Conservation (phyloP, 1,284 basidiomycete genomes). For the Malassezia restricta region DNA sequence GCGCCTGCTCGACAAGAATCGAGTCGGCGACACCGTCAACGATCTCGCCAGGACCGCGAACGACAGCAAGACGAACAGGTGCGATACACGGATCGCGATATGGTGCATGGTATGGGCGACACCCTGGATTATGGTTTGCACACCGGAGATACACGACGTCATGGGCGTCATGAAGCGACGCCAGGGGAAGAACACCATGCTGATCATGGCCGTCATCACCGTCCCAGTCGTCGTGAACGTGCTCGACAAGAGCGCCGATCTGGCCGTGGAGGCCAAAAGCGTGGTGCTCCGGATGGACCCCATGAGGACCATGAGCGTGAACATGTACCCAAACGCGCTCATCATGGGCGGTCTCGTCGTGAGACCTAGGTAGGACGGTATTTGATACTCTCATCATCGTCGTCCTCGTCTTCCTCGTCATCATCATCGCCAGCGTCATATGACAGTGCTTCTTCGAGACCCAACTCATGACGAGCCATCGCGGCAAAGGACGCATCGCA, state of each 20-base stretch:
- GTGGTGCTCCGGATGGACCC: constrained; percentile 1
- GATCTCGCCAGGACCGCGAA: not conserved
- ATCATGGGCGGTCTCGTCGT: not conserved
- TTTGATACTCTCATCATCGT: not conserved
- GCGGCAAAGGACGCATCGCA: not conserved
- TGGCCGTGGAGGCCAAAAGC: constrained; percentile 15
- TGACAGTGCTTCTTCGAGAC: not conserved
- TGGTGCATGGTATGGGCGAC: constrained; percentile 27
- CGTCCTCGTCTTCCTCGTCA: not conserved
- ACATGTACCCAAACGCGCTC: constrained; percentile 8
- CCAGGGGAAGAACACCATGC: constrained; percentile 2
- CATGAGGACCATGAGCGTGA: constrained; percentile 7
- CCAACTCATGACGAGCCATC: not conserved
- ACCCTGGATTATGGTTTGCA: constrained; percentile 36
- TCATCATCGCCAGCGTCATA: not conserved
- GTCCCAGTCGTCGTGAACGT: constrained; percentile 17
- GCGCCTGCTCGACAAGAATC: not conserved
- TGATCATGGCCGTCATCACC: constrained; percentile 14
- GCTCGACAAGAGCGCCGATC: constrained; percentile 14
- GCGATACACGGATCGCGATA: constrained; percentile 39
- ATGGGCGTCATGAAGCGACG: not conserved
- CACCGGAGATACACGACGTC: not conserved
- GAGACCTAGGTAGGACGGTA: not conserved
- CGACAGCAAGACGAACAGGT: not conserved
- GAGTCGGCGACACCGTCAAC: not conserved